These are phyloP conservation scores for Arbutus unedo DNA, from an alignment of 148 eudicot genomes.

Conservation along the genomic window DNA sequence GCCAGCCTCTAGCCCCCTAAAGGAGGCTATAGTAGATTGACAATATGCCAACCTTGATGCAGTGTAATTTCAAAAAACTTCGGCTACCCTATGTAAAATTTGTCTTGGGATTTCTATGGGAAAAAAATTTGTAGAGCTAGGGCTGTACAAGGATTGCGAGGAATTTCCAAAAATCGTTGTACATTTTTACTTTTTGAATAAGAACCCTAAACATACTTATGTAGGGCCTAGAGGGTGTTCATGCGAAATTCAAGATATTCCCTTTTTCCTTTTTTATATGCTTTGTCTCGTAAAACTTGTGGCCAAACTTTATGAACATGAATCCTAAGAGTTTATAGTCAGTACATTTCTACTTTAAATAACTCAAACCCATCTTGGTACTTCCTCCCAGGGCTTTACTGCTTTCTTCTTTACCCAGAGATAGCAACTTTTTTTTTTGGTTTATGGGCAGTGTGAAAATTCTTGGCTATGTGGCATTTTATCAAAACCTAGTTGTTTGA, in stretches of 20 bases:
- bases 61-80: neutral
- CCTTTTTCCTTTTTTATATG: neutral
- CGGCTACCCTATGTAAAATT: neutral
- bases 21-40: neutral
- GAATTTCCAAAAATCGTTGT: neutral
- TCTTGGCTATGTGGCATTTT: neutral
- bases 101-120: neutral
- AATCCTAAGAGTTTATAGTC: neutral
- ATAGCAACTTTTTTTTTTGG: neutral
- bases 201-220: neutral
- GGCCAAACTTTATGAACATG: neutral
- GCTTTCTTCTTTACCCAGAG: neutral
- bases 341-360: neutral
- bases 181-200: neutral
- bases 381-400: neutral
- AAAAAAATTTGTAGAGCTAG: neutral
- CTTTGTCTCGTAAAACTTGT: neutral
- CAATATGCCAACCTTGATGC: neutral
- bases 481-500: neutral
- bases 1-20: neutral
- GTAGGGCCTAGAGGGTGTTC: neutral
- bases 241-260: neutral
- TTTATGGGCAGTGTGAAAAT: conserved; percentile 5
- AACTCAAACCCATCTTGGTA: neutral
- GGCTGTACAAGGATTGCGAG: neutral